A percentile compares a stretch with the other conserved stretches of the same genome.
Evolutionary conservation across 2,329 filamentous ascomycete genomes (phyloP).

Genomic region (Neonectria neomacrospora): DNA sequence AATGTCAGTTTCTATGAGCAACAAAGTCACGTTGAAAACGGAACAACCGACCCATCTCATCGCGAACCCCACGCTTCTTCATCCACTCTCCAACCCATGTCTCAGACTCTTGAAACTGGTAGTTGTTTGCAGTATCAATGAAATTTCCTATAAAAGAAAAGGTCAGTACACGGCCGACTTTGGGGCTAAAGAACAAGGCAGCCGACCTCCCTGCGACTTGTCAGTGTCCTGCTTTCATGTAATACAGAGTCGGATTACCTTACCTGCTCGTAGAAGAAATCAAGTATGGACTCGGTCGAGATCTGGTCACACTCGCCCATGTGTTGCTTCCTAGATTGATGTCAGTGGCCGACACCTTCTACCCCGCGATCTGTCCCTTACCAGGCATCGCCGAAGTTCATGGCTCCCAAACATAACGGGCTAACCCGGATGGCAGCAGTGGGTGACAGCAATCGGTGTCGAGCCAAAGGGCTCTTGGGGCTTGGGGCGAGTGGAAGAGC

Average conservation of each 20-base stretch:
- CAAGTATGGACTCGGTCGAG: constrained; percentile 70
- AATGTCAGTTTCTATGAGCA: constrained; percentile 5
- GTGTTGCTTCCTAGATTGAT: constrained; percentile 55
- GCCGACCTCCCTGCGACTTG: constrained; percentile 42
- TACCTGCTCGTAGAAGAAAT: constrained; percentile 71
- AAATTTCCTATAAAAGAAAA: constrained; percentile 67
- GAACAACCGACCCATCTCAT: constrained; percentile 65
- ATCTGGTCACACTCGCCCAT: constrained; percentile 75
- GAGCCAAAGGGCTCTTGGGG: constrained; percentile 69
- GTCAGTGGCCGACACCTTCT: background rate
- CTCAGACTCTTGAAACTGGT: constrained; percentile 72
- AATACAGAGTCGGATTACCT: background rate
- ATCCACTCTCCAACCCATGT: constrained; percentile 78
- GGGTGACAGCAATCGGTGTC: constrained; percentile 74
- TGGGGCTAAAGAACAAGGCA: background rate
- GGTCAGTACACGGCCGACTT: background rate
- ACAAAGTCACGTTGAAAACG: background rate
- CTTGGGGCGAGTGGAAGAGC: constrained; percentile 55
- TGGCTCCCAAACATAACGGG: constrained; percentile 72
- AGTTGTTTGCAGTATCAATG: constrained; percentile 77
- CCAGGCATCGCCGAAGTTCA: constrained; percentile 72
- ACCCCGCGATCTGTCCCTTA: constrained; percentile 20
- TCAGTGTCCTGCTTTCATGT: constrained; percentile 23
- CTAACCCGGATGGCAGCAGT: constrained; percentile 74
- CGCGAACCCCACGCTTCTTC: constrained; percentile 70